Evolutionary conservation across 345 rosid genomes (phyloP).

Genomic region (Diplotaxis tenuifolia): DNA sequence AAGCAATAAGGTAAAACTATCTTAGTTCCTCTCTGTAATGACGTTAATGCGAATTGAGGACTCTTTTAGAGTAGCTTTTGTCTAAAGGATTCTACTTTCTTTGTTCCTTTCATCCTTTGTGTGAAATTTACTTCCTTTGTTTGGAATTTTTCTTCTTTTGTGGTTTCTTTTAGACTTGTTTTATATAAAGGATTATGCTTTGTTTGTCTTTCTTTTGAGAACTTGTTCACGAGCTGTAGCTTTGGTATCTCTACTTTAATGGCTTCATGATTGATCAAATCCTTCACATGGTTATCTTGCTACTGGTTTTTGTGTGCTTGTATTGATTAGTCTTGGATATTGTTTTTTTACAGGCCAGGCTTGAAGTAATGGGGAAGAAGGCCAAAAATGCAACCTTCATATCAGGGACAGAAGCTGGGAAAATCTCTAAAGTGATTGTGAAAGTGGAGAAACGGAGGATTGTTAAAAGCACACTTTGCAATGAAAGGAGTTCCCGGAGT

Average conservation of each 20-base stretch:
- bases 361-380: conserved; percentile 97
- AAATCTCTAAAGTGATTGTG: conserved; percentile 82
- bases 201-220: not conserved
- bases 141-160: not conserved
- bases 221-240: not conserved
- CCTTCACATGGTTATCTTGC: not conserved
- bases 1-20: conserved; percentile 54
- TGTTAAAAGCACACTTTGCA: conserved; percentile 88
- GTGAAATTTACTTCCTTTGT: not conserved
- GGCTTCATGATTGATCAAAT: not conserved
- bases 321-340: no score
- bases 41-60: not conserved
- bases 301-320: not conserved
- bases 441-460: conserved; percentile 95
- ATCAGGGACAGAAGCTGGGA: conserved; percentile 87
- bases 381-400: conserved; percentile 86
- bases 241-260: not conserved
- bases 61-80: not conserved
- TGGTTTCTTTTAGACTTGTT: not conserved
- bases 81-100: not conserved
- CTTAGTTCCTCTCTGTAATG: not conserved
- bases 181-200: not conserved
- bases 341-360: conserved; percentile 58
- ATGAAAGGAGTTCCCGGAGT: conserved; percentile 95
- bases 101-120: not conserved